Base-by-base conservation (phyloP, 441 rosid genomes). In the Isatis lusitanica region DNA sequence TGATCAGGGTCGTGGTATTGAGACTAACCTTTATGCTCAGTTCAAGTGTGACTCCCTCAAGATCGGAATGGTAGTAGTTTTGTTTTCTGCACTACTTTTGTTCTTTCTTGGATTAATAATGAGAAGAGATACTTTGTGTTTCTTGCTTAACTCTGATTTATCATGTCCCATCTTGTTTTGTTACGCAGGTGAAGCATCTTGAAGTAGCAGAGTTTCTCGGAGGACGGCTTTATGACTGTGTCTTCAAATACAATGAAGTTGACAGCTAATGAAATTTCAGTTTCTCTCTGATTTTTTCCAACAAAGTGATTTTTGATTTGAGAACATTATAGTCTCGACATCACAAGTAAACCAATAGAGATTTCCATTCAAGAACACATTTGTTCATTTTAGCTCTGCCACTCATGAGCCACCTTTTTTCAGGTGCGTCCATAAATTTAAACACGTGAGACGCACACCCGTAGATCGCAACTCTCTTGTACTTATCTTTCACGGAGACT, bases 161-260 rank as follows among this genome's bases (percentile, higher is more conserved):
- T 31, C 38, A 11, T 26, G 71, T 6, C 1, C 3, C 42, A 65
- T 47, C 16, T 18, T 47, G 2, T 1, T 46, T 52, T 28, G 66
- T 26, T 59, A 18, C 55, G 77, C 85, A 94, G 98, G 98, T 94
- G 67, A 94, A 94, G 75, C 98, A 94, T 83, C 75, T 81, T 12
- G 98, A 94, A 79, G 98, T 94, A 71, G 96, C 96, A 26, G 88
- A 92, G 84, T 92, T 94, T 83, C 94, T 94, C 0, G 98, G 96
- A 68, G 98, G 98, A 18, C 80, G 94, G 81, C 96, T 94, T 35
- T 94, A 92, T 4, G 98, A 94, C 74, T 94, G 98, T 12, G 98
- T 94, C 73, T 89, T 94, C 83, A 90, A 86, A 80, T 92, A 83
- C 90, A 94, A 71, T 52, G 89, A 89, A 72, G 88, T 81, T 52